Conservation (phyloP, 2,329 filamentous ascomycete genomes). For the Ophiocordyceps unilateralis region DNA sequence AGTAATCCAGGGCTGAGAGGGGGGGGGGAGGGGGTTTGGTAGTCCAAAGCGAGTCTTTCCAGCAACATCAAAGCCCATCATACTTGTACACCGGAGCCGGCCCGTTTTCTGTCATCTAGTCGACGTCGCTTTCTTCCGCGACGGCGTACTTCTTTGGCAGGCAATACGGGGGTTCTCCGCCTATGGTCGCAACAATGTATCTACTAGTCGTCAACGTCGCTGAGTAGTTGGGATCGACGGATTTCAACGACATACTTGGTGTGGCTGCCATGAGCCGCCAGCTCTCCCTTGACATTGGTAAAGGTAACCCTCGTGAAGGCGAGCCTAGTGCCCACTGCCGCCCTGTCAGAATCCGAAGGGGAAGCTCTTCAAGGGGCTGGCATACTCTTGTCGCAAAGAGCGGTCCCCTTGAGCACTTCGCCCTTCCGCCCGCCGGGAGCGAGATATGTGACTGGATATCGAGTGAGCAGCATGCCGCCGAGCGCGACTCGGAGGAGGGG, state of each 20-base stretch:
- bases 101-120: neutral
- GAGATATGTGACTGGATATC: slow-evolving; percentile 41
- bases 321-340: slow-evolving; percentile 43
- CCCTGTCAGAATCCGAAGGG: slow-evolving; percentile 2
- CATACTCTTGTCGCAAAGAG: slow-evolving; percentile 44
- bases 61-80: neutral
- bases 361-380: neutral
- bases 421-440: slow-evolving; percentile 39
- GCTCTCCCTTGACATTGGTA: slow-evolving; percentile 37
- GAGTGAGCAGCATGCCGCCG: neutral
- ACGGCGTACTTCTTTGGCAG: slow-evolving; percentile 16
- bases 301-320: slow-evolving; percentile 45
- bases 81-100: neutral
- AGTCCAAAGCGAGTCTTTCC: too few species aligned
- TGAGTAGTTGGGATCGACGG: neutral
- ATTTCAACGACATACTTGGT: slow-evolving; percentile 34
- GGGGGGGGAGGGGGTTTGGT: too few species aligned
- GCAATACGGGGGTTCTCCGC: slow-evolving; percentile 18
- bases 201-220: slow-evolving; percentile 11
- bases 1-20: too few species aligned
- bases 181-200: slow-evolving; percentile 23
- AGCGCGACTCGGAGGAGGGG: neutral
- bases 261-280: slow-evolving; percentile 46
- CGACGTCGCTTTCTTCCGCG: slow-evolving; percentile 11
- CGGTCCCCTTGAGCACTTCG: slow-evolving; percentile 36